Conservation (phyloP, 192 early-diverging fungal species). For the Coemansia biformis region DNA sequence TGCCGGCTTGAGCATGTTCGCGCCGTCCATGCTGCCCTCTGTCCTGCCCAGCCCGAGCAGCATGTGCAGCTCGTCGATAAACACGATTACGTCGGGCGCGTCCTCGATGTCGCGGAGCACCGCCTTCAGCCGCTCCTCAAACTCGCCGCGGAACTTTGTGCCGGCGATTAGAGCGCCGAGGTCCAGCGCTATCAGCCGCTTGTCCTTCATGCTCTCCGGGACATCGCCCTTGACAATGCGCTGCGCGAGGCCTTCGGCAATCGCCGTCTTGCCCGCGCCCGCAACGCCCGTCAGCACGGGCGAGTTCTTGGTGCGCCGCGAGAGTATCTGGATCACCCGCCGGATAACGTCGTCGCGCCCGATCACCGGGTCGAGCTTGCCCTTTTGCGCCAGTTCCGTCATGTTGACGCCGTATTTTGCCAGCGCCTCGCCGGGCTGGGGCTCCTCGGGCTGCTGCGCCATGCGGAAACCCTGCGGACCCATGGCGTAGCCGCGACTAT, state of each 20-base stretch:
- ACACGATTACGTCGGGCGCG: conserved; percentile 69
- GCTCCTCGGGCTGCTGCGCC: conserved; percentile 29
- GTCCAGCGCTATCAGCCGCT: conserved; percentile 66
- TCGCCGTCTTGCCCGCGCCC: conserved; percentile 78
- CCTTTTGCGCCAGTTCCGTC: conserved; percentile 65
- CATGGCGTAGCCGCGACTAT: conserved; percentile 29
- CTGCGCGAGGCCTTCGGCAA: conserved; percentile 75
- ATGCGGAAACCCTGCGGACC: conserved; percentile 47
- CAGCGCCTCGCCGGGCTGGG: conserved; percentile 51
- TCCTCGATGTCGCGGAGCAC: conserved; percentile 67
- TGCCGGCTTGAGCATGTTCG: conserved; percentile 76
- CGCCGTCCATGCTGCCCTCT: conserved; percentile 74
- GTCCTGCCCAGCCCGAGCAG: conserved; percentile 69
- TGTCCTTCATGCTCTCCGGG: conserved; percentile 72
- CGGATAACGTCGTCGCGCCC: conserved; percentile 74
- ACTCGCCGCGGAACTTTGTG: conserved; percentile 66
- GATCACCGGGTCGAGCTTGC: conserved; percentile 79
- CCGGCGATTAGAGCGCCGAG: conserved; percentile 57
- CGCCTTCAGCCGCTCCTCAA: conserved; percentile 74
- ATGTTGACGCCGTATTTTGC: conserved; percentile 65
- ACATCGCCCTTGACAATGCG: conserved; percentile 71
- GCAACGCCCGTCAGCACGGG: conserved; percentile 73
- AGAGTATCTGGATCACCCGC: conserved; percentile 68
- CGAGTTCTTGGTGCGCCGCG: conserved; percentile 76
- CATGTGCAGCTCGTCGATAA: conserved; percentile 77